Evolutionary conservation across 768 basidiomycete genomes (phyloP).

Genomic region (Boletales sp.): DNA sequence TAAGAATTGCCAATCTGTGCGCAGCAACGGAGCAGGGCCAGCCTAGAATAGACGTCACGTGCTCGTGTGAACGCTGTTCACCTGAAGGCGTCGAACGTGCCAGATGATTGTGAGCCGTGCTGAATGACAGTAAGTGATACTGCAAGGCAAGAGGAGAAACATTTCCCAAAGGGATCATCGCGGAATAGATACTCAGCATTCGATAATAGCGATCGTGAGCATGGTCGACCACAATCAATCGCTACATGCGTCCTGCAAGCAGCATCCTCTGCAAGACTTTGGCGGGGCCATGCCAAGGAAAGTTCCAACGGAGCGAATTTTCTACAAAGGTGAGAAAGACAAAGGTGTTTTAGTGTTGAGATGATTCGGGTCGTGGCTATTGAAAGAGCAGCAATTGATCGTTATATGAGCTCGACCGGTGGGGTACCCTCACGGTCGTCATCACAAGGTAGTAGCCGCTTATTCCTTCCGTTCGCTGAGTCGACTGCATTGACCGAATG

Average conservation of each 20-base stretch:
- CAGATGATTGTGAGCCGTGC: not conserved
- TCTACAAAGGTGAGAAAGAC: too few species aligned
- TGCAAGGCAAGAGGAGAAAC: not conserved
- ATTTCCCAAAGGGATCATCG: not conserved
- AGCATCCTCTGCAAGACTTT: too few species aligned
- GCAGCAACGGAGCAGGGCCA: not conserved
- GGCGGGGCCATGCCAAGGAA: too few species aligned
- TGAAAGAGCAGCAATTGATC: too few species aligned
- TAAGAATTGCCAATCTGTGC: not conserved
- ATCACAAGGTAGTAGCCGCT: not conserved
- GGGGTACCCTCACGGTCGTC: constrained; percentile 16
- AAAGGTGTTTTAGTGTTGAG: too few species aligned
- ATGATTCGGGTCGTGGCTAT: too few species aligned
- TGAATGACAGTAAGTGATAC: not conserved
- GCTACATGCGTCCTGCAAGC: not conserved
- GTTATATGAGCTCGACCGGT: constrained; percentile 3
- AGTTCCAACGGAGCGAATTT: not conserved
- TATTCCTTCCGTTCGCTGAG: too few species aligned
- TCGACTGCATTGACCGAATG: too few species aligned
- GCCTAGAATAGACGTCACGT: not conserved
- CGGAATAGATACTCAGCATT: not conserved
- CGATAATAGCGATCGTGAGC: not conserved
- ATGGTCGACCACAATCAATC: too few species aligned
- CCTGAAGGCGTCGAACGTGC: not conserved
- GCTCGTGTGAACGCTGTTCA: not conserved